These are phyloP conservation scores for Didymella glomerata DNA, from an alignment of 2,329 filamentous ascomycete genomes.

Conservation along the genomic window DNA sequence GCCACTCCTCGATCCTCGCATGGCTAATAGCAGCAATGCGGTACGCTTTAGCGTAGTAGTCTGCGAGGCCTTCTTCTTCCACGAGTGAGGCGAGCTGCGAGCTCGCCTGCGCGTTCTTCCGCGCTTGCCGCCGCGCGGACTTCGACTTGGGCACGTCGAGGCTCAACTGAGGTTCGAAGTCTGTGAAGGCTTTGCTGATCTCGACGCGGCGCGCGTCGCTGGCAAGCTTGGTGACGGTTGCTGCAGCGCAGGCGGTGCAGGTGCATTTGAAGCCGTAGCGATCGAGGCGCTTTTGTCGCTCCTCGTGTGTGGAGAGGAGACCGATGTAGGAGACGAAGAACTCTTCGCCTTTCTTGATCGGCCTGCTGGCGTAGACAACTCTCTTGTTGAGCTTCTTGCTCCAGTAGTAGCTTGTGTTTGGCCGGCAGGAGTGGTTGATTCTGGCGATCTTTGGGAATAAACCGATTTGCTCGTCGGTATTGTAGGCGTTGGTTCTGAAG, in stretches of 20 bases:
- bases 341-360: conserved; percentile 53
- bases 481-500: conserved; percentile 50
- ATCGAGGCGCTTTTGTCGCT: conserved; percentile 44
- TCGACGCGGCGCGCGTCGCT: conserved; percentile 43
- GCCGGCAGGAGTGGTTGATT: conserved; percentile 51
- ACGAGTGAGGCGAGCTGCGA: conserved; percentile 41
- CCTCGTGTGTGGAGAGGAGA: conserved; percentile 40
- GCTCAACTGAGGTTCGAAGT: conserved; percentile 39
- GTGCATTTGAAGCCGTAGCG: conserved; percentile 50
- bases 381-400: conserved; percentile 39
- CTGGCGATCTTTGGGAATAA: conserved; percentile 49
- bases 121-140: conserved; percentile 34
- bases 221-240: conserved; percentile 19
- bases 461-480: conserved; percentile 48
- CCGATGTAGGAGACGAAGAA: conserved; percentile 52
- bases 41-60: conserved; percentile 48
- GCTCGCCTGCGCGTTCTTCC: conserved; percentile 40
- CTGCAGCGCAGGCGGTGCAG: conserved; percentile 50
- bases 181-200: conserved; percentile 38
- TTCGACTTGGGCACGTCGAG: conserved; percentile 33
- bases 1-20: conserved; percentile 42
- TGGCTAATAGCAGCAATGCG: conserved; percentile 43
- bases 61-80: conserved; percentile 46
- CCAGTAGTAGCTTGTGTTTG: conserved; percentile 52
- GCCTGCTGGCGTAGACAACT: conserved; percentile 49